These are phyloP conservation scores for Pisolithus tinctorius DNA, from an alignment of 768 basidiomycete species.

Conservation along the genomic window DNA sequence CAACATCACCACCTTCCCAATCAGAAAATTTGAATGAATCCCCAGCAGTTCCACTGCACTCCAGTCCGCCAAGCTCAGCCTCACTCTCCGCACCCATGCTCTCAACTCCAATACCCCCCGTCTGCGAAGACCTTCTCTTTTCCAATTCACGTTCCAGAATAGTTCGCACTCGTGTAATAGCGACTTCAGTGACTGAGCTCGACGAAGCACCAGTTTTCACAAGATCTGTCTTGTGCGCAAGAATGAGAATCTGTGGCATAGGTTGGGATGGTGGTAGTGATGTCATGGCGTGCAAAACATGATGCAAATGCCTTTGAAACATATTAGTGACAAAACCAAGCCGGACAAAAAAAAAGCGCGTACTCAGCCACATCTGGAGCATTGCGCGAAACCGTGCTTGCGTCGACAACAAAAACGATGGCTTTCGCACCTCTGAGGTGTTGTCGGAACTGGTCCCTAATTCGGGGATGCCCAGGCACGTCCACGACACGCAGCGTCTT, in stretches of 20 bases:
- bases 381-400: conserved; percentile 71
- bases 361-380: conserved; percentile 75
- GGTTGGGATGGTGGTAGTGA: conserved; percentile 66
- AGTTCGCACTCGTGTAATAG: conserved; percentile 62
- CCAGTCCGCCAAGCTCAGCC: conserved; percentile 66
- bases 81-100: conserved; percentile 67
- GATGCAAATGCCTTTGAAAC: conserved; percentile 59
- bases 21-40: conserved; percentile 64
- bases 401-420: conserved; percentile 75
- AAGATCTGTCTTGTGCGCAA: conserved; percentile 75
- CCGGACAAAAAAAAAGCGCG: conserved; percentile 22
- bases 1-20: conserved; percentile 82
- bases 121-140: conserved; percentile 61
- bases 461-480: conserved; percentile 80
- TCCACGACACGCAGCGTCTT: conserved; percentile 56
- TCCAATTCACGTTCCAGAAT: conserved; percentile 83
- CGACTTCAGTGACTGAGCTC: conserved; percentile 37
- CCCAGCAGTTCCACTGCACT: conserved; percentile 50
- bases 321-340: conserved; percentile 1
- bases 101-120: conserved; percentile 63
- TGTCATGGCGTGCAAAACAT: conserved; percentile 59
- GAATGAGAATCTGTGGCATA: conserved; percentile 54
- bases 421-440: conserved; percentile 55
- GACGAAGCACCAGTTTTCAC: conserved; percentile 41
- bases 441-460: conserved; percentile 68